These are phyloP conservation scores for Trametes villosa DNA, from an alignment of 768 basidiomycete species.

Conservation along the genomic window DNA sequence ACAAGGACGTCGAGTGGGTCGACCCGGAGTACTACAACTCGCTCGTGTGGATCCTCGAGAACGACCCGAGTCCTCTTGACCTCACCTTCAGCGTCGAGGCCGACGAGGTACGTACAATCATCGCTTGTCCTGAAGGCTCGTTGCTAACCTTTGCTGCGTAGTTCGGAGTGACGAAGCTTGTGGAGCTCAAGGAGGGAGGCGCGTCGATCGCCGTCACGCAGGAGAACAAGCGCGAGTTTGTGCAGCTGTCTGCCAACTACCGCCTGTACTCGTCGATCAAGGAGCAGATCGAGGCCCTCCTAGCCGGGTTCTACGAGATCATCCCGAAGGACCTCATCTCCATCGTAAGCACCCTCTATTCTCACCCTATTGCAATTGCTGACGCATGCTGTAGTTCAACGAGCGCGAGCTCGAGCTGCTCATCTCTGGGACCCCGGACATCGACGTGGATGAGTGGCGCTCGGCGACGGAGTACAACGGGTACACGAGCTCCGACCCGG, in stretches of 20 bases:
- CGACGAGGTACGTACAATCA: constrained; percentile 68
- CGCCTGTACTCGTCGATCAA: constrained; percentile 92
- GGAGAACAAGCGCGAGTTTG: constrained; percentile 96
- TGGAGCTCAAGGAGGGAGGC: constrained; percentile 86
- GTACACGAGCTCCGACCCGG: constrained; percentile 87
- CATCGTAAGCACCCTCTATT: constrained; percentile 62
- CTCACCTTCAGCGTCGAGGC: constrained; percentile 95
- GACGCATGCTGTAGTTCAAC: constrained; percentile 65
- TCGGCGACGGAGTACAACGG: constrained; percentile 91
- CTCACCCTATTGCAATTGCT: constrained; percentile 23
- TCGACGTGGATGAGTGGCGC: constrained; percentile 98
- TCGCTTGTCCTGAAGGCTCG: neutral
- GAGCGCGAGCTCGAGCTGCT: constrained; percentile 93
- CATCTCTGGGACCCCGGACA: constrained; percentile 97
- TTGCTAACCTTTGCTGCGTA: constrained; percentile 34
- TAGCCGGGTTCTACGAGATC: constrained; percentile 94
- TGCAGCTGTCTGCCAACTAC: constrained; percentile 93
- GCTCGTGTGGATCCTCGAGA: constrained; percentile 96
- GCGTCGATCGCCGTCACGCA: constrained; percentile 87
- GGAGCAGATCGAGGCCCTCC: constrained; percentile 90
- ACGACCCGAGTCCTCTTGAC: constrained; percentile 85
- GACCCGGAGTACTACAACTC: constrained; percentile 99
- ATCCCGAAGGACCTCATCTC: constrained; percentile 95
- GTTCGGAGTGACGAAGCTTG: constrained; percentile 91
- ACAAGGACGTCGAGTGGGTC: constrained; percentile 95